Conservation (phyloP, 257 asterid genomes). For the Solanum sitiens region DNA sequence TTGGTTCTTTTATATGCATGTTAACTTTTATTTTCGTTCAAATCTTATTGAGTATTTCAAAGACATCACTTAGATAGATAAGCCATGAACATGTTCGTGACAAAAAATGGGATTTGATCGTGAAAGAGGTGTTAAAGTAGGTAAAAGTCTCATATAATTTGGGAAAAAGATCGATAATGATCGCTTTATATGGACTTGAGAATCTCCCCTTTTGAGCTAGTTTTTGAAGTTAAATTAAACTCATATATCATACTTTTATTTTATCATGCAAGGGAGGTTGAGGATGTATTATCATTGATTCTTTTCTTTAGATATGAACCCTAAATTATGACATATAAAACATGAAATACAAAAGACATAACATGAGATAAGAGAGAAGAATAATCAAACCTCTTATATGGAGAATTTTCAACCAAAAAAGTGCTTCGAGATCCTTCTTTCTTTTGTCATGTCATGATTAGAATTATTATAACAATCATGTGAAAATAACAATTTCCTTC, state of each 20-base stretch:
- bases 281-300: not conserved
- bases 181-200: too few species aligned
- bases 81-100: not conserved
- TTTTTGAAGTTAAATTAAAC: too few species aligned
- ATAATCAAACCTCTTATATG: not conserved
- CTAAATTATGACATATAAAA: not conserved
- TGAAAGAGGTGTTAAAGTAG: too few species aligned
- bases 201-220: not conserved
- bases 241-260: not conserved
- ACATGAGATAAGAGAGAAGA: not conserved
- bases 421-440: not conserved
- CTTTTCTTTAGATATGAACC: not conserved
- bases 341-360: not conserved
- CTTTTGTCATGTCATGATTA: not conserved
- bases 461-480: not conserved
- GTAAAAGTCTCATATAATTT: too few species aligned
- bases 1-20: not conserved
- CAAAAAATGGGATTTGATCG: not conserved
- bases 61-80: not conserved
- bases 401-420: not conserved
- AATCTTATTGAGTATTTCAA: not conserved
- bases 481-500: not conserved
- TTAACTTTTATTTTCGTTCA: not conserved
- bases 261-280: not conserved
- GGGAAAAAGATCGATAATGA: accelerated